Evolutionary conservation across 148 eudicot genomes (phyloP).

Genomic region (Cornus florida): DNA sequence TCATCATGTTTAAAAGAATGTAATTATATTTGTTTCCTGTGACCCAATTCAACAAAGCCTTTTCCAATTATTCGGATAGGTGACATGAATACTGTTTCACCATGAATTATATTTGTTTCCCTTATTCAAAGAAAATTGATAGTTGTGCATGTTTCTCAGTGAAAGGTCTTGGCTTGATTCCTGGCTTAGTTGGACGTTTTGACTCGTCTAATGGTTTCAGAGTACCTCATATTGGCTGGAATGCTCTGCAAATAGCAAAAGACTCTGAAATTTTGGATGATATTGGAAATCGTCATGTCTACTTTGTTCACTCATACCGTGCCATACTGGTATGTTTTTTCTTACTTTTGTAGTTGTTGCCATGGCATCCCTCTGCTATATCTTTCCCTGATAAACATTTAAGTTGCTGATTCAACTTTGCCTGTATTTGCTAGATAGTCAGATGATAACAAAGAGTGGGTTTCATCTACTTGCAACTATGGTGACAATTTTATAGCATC

Average conservation of each 20-base stretch:
- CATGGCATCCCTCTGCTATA: constrained; percentile 2
- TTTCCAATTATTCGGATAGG: no score
- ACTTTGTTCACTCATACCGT: constrained; percentile 97
- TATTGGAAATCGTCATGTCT: constrained; percentile 77
- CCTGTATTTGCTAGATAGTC: constrained; percentile 48
- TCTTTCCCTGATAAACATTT: constrained; percentile 11
- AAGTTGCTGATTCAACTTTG: no score
- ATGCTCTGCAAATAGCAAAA: constrained; percentile 62
- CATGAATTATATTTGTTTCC: background rate
- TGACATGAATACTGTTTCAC: no score
- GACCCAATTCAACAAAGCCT: no score
- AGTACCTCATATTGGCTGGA: constrained; percentile 99
- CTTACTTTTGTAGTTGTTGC: constrained; percentile 4
- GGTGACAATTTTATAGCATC: constrained; percentile 90
- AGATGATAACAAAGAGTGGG: constrained; percentile 83
- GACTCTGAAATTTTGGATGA: constrained; percentile 77
- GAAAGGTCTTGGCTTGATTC: constrained; percentile 82
- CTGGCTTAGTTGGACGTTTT: constrained; percentile 95
- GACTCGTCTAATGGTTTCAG: constrained; percentile 68
- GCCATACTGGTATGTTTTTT: constrained; percentile 71
- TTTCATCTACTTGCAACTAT: constrained; percentile 89
- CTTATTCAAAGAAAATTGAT: background rate
- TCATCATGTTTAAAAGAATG: background rate
- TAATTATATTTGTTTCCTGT: background rate
- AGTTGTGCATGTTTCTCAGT: constrained; percentile 31